Base-by-base conservation (phyloP, 306 rosid species). In the Vigna reflexopilosa region DNA sequence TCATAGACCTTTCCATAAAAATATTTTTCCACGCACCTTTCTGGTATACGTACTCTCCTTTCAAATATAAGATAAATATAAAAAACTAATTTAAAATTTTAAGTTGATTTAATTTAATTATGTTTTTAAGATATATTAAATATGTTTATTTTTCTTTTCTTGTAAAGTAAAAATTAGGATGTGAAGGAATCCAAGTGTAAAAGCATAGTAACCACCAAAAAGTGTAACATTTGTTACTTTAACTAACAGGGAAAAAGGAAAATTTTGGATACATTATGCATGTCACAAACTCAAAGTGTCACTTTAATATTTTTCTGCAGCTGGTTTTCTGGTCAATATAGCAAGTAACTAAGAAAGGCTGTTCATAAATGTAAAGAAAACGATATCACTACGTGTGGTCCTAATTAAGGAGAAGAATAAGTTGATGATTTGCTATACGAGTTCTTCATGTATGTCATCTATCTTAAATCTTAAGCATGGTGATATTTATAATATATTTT, bases 321-420 rank as follows among this genome's bases (percentile, higher is more conserved):
- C 36, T 34, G 22, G 68, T n/a, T 26, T 45, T 67, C 58, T 6
- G 75, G 75, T 67, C 58, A 49, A 77, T 40, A 16, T 57, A 26
- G 28, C 69, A 76, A 44, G 67, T 0, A 67, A 77, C 20, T 19
- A 26, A 26, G 28, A 28, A 52, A 58, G 48, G 16, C 50, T 26
- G 36, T 59, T 48, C 56, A 69, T 69, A 49, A 70, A 79, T 79
- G 71, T 72, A 34, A 48, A 49, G 76, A 77, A 78, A 57, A 78
- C n/a, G 77, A 59, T 48, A 10, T 49, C 42, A 4, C 19, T 67
- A 10, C 64, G 24, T 36, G 70, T 68, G 63, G 82, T 78, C 70
- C 82, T 56, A 8, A 52, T 5, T 63, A 6, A 17, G 19, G 40
- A 20, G 72, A 40, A 67, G 57, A 40, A 54, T 51, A 36, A 13